These are phyloP conservation scores for Pseudoscleropodium purum DNA, from an alignment of 225 moss, liverwort and hornwort species.

Conservation along the genomic window DNA sequence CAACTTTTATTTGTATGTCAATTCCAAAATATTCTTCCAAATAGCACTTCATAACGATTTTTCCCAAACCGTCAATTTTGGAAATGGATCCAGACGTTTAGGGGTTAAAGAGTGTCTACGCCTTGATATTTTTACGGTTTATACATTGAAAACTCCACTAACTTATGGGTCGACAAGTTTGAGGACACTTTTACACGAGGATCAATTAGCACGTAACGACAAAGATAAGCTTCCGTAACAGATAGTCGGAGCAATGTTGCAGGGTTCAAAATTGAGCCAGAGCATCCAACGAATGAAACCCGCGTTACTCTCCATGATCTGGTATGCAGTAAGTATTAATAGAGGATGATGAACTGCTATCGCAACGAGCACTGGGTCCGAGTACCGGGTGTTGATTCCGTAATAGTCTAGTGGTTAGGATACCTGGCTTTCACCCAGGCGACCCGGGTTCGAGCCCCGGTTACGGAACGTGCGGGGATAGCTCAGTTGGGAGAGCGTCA, in stretches of 20 bases:
- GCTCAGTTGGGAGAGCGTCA: constrained; percentile 6
- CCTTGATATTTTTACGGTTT: background rate
- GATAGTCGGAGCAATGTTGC: background rate
- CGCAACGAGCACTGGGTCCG: too few relatives aligned
- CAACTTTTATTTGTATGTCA: too few relatives aligned
- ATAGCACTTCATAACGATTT: too few relatives aligned
- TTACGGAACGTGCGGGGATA: background rate
- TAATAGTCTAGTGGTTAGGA: constrained; percentile 15
- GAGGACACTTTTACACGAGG: background rate
- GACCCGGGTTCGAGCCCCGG: constrained; percentile 1
- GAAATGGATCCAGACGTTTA: too few relatives aligned
- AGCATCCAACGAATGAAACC: background rate
- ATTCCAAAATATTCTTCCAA: too few relatives aligned
- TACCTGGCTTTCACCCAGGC: constrained; percentile 7
- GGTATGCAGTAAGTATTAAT: accelerated
- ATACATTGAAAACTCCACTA: background rate
- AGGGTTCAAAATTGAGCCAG: background rate
- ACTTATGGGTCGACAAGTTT: background rate
- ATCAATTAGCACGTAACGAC: background rate
- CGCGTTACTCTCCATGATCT: background rate
- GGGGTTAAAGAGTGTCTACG: too few relatives aligned
- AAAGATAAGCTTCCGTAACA: background rate
- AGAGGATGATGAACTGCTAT: accelerated
- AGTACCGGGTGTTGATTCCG: accelerated
- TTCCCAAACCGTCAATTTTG: too few relatives aligned